Base-by-base conservation (phyloP, 371 early-diverging fungal genomes). In the Rhizopus arrhizus region DNA sequence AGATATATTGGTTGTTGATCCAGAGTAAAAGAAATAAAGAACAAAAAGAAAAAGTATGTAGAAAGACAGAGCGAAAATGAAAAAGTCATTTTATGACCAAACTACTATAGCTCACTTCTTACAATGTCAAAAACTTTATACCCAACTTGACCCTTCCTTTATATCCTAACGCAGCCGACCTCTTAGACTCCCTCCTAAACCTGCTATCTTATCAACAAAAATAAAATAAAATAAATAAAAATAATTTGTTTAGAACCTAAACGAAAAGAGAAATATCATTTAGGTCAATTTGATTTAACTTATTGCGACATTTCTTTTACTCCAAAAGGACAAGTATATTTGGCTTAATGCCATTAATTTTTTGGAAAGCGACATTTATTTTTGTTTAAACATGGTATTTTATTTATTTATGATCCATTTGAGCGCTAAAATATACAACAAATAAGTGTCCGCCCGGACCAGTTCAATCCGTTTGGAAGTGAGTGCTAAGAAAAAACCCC, bases 121-220 rank as follows among this genome's bases (percentile, higher is more conserved):
- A 40, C 58, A 57, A 57, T 57, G 49, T 48, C 58, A 56, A 34
- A 47, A 57, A 47, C 36, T 57, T 36, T 38, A 57, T 57, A 48
- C 47, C 58, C 58, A 57, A 48, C 58, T 57, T 57, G 58, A 57
- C n/a, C 58, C 49, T 57, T 57, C 58, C 48, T 57, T 57, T 57
- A 49, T 56, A 57, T 57, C 49, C 58, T 57, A 57, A 57, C 49
- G 58, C 58, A 57, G 49, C 40, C 58, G 49, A 57, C n/a, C n/a
- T n/a, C 49, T 57, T 49, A 57, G 49, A 49, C 58, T 49, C 58
- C 40, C 58, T 57, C 58, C 49, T 57, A 38, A 57, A 57, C 58
- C 58, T 48, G 12, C 35, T 57, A 56, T 34, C 22, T 48, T 57
- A 57, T 47, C 48, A 46, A 47, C 41, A 54, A 54, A 42, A 38